These are phyloP conservation scores for Aphanocladium album DNA, from an alignment of 2,329 filamentous ascomycete species.

Conservation along the genomic window DNA sequence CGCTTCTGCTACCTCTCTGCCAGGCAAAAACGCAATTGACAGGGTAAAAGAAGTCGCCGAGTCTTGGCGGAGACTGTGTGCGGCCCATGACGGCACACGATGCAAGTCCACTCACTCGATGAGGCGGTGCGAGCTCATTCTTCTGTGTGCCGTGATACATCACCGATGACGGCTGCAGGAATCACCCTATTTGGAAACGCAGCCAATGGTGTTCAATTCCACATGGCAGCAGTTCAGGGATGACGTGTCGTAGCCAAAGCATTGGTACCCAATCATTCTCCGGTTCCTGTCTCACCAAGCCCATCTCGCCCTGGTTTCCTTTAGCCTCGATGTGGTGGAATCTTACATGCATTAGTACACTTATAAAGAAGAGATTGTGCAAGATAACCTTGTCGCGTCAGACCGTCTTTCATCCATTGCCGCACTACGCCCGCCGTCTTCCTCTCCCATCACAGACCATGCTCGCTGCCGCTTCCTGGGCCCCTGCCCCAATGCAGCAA, in stretches of 20 bases:
- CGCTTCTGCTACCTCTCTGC: neutral
- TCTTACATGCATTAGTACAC: neutral
- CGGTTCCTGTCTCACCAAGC: neutral
- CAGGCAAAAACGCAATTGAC: neutral
- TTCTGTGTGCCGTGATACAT: neutral
- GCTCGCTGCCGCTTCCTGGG: neutral
- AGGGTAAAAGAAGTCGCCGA: neutral
- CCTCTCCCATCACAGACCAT: neutral
- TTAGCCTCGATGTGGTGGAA: neutral
- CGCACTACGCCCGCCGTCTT: neutral
- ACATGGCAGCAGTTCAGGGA: too few species aligned
- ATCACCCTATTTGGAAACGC: neutral
- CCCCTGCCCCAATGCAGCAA: neutral
- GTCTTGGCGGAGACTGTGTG: neutral
- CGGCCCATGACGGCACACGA: neutral
- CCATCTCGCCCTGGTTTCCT: neutral
- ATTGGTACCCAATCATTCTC: neutral
- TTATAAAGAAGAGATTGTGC: neutral
- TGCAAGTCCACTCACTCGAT: neutral
- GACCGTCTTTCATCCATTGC: neutral
- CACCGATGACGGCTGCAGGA: slow-evolving; percentile 5
- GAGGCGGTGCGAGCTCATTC: neutral
- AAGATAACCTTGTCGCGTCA: neutral
- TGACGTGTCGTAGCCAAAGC: neutral
- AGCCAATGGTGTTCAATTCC: neutral